Conservation (phyloP, 2,329 filamentous ascomycete genomes). For the Incumbomyces lentus region DNA sequence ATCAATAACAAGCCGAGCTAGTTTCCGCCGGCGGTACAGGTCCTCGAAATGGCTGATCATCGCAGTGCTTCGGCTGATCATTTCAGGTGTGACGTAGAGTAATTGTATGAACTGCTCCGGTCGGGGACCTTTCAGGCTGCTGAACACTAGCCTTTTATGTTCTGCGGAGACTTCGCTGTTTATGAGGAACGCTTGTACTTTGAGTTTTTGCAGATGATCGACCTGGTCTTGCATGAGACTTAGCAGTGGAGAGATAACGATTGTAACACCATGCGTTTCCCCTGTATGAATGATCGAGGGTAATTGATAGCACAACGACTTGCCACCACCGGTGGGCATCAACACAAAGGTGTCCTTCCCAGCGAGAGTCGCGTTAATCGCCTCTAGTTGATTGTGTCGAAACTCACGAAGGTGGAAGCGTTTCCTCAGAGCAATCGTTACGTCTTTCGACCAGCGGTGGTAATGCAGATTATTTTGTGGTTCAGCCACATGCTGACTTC, state of each 20-base stretch:
- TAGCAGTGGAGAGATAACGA: constrained; percentile 88
- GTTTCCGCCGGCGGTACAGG: constrained; percentile 58
- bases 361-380: constrained; percentile 82
- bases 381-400: constrained; percentile 81
- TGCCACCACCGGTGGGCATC: constrained; percentile 96
- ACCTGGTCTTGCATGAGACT: constrained; percentile 98
- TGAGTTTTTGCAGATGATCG: constrained; percentile 61
- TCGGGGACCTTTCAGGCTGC: constrained; percentile 48
- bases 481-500: constrained; percentile 24
- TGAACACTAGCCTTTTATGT: constrained; percentile 57
- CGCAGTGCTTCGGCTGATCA: constrained; percentile 70
- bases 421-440: constrained; percentile 68
- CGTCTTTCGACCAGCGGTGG: constrained; percentile 74
- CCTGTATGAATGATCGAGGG: constrained; percentile 76
- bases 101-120: constrained; percentile 73
- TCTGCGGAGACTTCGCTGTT: constrained; percentile 62
- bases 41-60: constrained; percentile 57
- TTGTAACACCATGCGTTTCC: constrained; percentile 72
- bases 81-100: constrained; percentile 92
- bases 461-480: constrained; percentile 23
- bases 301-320: constrained; percentile 92
- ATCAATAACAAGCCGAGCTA: constrained; percentile 90
- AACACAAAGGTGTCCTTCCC: constrained; percentile 89
- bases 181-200: constrained; percentile 70
- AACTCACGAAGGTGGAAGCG: constrained; percentile 79